Conservation (phyloP, 805 yeast species). For the Hanseniaspora vineae region DNA sequence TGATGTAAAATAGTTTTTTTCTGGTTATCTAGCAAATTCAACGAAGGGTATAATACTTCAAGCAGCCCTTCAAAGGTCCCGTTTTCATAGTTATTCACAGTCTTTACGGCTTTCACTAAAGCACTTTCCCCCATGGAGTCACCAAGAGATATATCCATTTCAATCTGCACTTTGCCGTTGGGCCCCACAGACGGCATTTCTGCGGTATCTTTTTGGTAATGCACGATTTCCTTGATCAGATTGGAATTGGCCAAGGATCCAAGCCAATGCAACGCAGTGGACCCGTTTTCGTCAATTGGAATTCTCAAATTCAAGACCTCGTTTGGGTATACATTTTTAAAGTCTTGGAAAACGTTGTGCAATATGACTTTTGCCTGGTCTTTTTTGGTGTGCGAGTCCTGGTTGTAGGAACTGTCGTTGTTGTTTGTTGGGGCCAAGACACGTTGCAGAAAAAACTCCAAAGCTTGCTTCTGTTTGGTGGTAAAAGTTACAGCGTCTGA, state of each 20-base stretch:
- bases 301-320: constrained; percentile 49
- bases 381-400: too few relatives aligned
- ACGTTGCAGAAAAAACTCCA: constrained; percentile 21
- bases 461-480: constrained; percentile 15
- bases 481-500: constrained; percentile 7
- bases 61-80: constrained; percentile 61
- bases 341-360: constrained; percentile 9
- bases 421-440: constrained; percentile 16
- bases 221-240: constrained; percentile 55
- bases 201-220: not conserved
- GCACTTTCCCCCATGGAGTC: constrained; percentile 85
- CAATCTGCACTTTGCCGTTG: constrained; percentile 23
- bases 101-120: constrained; percentile 57
- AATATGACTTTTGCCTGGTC: too few relatives aligned
- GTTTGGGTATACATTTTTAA: constrained; percentile 15
- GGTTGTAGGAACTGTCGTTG: constrained; percentile 3
- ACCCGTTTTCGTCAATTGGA: constrained; percentile 86
- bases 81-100: constrained; percentile 70
- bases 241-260: constrained; percentile 73
- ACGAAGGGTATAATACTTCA: constrained; percentile 62
- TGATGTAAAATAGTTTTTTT: constrained; percentile 80
- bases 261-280: constrained; percentile 92
- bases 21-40: constrained; percentile 50
- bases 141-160: constrained; percentile 27
- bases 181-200: too few relatives aligned